phyloP scores from a whole-genome alignment of 257 asterid genomes.

The Nicotiana otophora region DNA sequence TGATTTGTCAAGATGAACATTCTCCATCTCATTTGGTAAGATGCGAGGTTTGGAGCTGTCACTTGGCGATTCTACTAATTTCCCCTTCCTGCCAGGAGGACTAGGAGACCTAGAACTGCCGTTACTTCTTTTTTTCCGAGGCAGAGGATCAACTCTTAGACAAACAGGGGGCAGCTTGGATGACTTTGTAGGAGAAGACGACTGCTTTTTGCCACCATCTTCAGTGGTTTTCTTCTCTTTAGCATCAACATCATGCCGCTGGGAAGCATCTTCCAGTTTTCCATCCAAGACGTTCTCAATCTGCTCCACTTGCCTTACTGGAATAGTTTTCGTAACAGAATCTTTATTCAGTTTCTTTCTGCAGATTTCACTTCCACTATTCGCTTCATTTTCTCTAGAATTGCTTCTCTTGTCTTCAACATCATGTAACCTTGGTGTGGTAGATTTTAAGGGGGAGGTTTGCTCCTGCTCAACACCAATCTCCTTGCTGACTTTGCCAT shows the following conservation, averaged over 20 bases:
- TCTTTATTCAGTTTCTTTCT: slow-evolving; percentile 16
- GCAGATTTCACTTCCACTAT: background rate
- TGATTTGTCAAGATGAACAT: background rate
- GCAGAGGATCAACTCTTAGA: slow-evolving; percentile 72
- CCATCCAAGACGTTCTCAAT: slow-evolving; percentile 16
- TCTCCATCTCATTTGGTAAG: slow-evolving; percentile 6
- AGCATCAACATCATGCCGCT: background rate
- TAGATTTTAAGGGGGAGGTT: background rate
- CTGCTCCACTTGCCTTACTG: slow-evolving; percentile 42
- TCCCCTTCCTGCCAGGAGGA: slow-evolving; percentile 36
- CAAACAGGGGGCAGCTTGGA: slow-evolving; percentile 71
- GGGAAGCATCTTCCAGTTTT: slow-evolving; percentile 11
- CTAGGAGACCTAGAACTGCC: slow-evolving; percentile 48
- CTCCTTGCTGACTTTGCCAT: slow-evolving; percentile 7
- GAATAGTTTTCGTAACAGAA: slow-evolving; percentile 18
- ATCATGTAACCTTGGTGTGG: slow-evolving; percentile 5
- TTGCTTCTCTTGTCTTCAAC: background rate
- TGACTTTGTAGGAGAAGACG: slow-evolving; percentile 42
- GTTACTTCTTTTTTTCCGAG: slow-evolving; percentile 32
- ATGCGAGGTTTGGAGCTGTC: slow-evolving; percentile 7
- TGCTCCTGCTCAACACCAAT: background rate
- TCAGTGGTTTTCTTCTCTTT: slow-evolving; percentile 16
- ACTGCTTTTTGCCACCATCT: slow-evolving; percentile 20
- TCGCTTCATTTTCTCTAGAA: slow-evolving; percentile 4
- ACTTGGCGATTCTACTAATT: slow-evolving; percentile 11